These are phyloP conservation scores for Orbilia brochopaga DNA, from an alignment of 2,329 filamentous ascomycete genomes.

Conservation along the genomic window DNA sequence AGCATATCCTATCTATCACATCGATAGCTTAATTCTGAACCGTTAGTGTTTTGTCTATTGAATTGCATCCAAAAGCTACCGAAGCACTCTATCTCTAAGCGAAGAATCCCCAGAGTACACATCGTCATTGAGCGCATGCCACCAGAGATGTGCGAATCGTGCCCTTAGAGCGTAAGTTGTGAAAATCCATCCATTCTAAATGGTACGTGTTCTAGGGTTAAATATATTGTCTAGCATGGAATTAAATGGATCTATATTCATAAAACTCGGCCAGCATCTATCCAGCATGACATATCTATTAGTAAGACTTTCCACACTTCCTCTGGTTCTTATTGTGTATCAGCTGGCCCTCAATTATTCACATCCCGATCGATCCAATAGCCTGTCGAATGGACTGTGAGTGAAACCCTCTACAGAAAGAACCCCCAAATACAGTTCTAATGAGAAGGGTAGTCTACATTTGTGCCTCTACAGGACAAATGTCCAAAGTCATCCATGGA, in stretches of 20 bases:
- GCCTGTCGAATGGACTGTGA: constrained; percentile 55
- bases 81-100: constrained; percentile 23
- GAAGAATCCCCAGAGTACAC: constrained; percentile 20
- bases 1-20: not conserved
- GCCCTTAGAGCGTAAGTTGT: constrained; percentile 36
- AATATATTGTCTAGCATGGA: constrained; percentile 64
- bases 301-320: constrained; percentile 12
- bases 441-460: constrained; percentile 64
- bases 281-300: constrained; percentile 57
- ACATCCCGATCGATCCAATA: not conserved
- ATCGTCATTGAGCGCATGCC: constrained; percentile 31
- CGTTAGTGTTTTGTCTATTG: not conserved
- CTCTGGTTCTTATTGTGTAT: not conserved
- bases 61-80: constrained; percentile 25
- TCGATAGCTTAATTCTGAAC: constrained; percentile 17
- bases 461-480: constrained; percentile 92
- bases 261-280: constrained; percentile 94
- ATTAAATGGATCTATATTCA: constrained; percentile 97
- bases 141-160: constrained; percentile 44
- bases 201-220: too few relatives aligned
- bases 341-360: constrained; percentile 2
- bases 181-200: too few relatives aligned
- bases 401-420: not conserved
- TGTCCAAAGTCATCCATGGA: constrained; percentile 67
- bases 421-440: not conserved